Evolutionary conservation across 257 asterid species (phyloP).

Genomic region (Solanum virginianum): DNA sequence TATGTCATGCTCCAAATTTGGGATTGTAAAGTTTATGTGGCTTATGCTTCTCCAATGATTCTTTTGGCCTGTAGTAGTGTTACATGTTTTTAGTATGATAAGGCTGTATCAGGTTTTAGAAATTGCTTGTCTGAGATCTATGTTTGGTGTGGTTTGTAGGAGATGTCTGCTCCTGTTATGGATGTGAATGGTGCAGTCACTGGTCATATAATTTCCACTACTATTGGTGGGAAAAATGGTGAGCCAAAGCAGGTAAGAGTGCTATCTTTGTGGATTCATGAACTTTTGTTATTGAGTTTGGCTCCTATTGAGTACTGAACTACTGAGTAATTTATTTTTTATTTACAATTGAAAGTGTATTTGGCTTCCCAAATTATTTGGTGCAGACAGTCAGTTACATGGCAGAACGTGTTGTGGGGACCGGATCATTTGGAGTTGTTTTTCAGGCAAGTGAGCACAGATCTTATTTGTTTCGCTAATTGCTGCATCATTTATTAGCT

Average conservation of each 20-base stretch:
- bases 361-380: not conserved
- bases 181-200: conserved; percentile 65
- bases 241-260: conserved; percentile 81
- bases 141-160: conserved; percentile 24
- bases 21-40: not conserved
- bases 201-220: conserved; percentile 84
- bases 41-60: not conserved
- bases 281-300: not conserved
- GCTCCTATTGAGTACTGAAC: not conserved
- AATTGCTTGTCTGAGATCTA: not conserved
- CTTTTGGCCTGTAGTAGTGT: not conserved
- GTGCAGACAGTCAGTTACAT: conserved; percentile 46
- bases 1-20: not conserved
- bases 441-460: conserved; percentile 9
- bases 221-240: conserved; percentile 92
- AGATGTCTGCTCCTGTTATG: conserved; percentile 64
- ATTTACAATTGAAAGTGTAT: not conserved
- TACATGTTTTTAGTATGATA: not conserved
- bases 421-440: conserved; percentile 47
- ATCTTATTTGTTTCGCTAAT: not conserved
- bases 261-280: not conserved
- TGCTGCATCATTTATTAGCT: not conserved
- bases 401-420: conserved; percentile 54
- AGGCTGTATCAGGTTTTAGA: not conserved
- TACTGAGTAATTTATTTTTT: not conserved